Evolutionary conservation across 495 filamentous ascomycete species (phyloP), one percentile per base, ranked within the genome.

Genomic region (Xylaria scruposa): DNA sequence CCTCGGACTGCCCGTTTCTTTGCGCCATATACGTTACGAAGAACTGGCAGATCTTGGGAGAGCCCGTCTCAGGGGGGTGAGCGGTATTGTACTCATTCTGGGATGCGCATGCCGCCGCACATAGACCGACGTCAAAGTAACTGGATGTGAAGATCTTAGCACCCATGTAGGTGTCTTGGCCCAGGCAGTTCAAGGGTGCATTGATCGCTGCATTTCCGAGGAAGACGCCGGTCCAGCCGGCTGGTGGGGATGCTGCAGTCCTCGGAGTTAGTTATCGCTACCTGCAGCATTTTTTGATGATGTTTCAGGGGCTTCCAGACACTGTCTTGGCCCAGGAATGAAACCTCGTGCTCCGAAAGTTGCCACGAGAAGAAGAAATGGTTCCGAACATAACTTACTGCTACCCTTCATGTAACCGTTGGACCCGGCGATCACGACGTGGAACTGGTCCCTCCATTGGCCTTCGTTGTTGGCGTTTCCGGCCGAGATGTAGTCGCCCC

Each of bases 1-100:
- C 79, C 17, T 74, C 51, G 0, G 75, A 63, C 15, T 58, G 49
- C 3, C 79, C 75, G 73, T 86, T 83, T 71, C 79, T 85, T 63
- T 76, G 76, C 4, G 83, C 65, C n/a, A 86, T 70, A 60, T 84
- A 88, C 13, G 80, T 76, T 62, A 85, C 83, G 78, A 85, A 86
- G 82, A 87, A 87, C 64, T 79, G 79, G 70, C 82, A 85, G n/a
- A 77, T 75, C 71, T 78, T 74, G 21, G 79, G 78, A 29, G 66
- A 70, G n/a, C 78, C 80, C 12, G 71, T 72, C 24, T 68, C 42
- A 29, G 74, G 73, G 36, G 79, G 73, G 58, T 82, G 72, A 40
- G 72, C 61, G 19, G 75, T 68, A 49, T 81, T 78, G 69, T 85
- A 82, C n/a, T 75, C 75, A 15, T 77, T 83, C 75, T 82, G 79